Evolutionary conservation across 1,284 basidiomycete species (phyloP), one percentile per base, ranked within the genome.

Genomic region (Xerocomus amazonicus): DNA sequence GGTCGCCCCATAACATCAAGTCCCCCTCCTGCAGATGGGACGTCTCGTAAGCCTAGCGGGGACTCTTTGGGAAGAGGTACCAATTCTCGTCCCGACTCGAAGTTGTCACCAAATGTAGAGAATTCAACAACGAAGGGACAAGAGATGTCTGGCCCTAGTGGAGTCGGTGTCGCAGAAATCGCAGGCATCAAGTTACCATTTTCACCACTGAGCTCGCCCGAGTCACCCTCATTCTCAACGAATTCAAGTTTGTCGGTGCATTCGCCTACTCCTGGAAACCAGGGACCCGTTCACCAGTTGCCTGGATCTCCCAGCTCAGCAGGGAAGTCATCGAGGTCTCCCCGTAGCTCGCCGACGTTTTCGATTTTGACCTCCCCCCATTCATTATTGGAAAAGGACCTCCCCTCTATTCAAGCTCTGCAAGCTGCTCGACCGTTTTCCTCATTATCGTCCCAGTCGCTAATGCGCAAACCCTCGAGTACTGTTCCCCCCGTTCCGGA

Each of bases 361-460:
- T 77, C 76, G 6, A 48, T 70, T 41, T 51, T 78, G 45, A 76
- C 74, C 16, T 77, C 75, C 9, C 74, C 75, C 3, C 67, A 76
- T 56, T 75, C 74, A 45, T 17, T 70, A 50, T 35, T 61, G 55
- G 68, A 70, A 47, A 66, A 66, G 37, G 64, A 66, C 27, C 47
- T 66, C 12, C 64, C 64, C 13, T 69, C 67, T 36, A 66, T 66
- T 37, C 63, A 67, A 47, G 63, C 43, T 41, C 19, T 65, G 14
- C 67, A 66, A n/a, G 37, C 47, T 31, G 43, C 37, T 23, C 60
- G 45, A 28, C 32, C 13, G 17, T 40, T 50, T 32, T 38, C 56
- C 10, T 42, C 56, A 16, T 34, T 36, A 26, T 39, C 50, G 6
- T 47, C 51, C 34, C 68, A 29, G 41, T 51, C 47, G 12, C 40